Evolutionary conservation across 1,284 basidiomycete genomes (phyloP).

Genomic region (Xerocomus amazonicus): DNA sequence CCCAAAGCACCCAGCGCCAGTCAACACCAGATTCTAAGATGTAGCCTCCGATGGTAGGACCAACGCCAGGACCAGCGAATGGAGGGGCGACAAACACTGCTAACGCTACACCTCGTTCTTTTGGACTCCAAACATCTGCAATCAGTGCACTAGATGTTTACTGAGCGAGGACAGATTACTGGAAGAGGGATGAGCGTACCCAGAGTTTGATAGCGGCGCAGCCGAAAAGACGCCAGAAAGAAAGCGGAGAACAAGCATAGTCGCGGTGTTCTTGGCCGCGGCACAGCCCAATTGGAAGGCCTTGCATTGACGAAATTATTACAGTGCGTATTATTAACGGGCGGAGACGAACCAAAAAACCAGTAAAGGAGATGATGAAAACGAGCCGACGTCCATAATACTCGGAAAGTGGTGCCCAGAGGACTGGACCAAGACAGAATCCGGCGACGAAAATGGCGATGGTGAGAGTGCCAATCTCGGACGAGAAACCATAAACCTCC

Average conservation of each 20-base stretch:
- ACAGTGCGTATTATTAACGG: neutral
- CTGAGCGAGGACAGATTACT: conserved; percentile 1
- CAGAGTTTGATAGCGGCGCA: conserved; percentile 44
- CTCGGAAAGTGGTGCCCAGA: conserved; percentile 58
- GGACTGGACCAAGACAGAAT: conserved; percentile 57
- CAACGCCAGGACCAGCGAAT: conserved; percentile 67
- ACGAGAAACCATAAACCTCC: conserved; percentile 51
- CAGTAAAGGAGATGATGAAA: conserved; percentile 63
- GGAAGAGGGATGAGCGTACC: conserved; percentile 30
- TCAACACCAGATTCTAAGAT: conserved; percentile 44
- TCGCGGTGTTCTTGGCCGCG: conserved; percentile 52
- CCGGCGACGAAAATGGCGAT: conserved; percentile 56
- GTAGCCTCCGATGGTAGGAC: conserved; percentile 62
- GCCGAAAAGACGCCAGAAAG: conserved; percentile 58
- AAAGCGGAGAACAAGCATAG: conserved; percentile 64
- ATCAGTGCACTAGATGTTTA: conserved; percentile 42
- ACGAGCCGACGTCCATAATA: conserved; percentile 60
- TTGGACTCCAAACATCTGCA: conserved; percentile 66
- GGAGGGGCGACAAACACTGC: conserved; percentile 71
- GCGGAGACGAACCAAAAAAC: conserved; percentile 48
- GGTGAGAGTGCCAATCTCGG: conserved; percentile 49
- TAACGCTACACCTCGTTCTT: conserved; percentile 65
- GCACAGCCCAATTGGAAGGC: conserved; percentile 65
- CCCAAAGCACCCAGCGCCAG: conserved; percentile 78
- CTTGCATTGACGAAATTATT: conserved; percentile 21